Conservation (phyloP, 2,329 filamentous ascomycete species). For the Cercospora citrullina region DNA sequence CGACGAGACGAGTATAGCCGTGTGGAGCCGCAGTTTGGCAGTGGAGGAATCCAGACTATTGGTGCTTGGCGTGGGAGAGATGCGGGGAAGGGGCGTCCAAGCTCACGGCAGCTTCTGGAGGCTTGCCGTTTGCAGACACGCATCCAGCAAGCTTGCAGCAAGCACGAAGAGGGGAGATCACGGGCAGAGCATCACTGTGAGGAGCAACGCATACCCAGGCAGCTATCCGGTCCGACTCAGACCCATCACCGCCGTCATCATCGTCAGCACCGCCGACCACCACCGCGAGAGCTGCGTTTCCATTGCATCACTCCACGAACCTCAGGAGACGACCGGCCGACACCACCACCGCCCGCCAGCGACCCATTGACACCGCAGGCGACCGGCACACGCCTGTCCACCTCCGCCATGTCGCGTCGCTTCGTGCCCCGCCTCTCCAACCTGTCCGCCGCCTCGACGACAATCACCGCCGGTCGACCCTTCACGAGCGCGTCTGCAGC, state of each 20-base stretch:
- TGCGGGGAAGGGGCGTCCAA: neutral
- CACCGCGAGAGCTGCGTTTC: neutral
- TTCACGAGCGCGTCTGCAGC: slow-evolving; percentile 21
- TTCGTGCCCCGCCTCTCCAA: slow-evolving; percentile 25
- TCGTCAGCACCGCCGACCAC: neutral
- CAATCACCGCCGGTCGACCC: slow-evolving; percentile 12
- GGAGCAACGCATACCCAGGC: neutral
- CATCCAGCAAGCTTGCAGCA: neutral
- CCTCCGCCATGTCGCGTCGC: slow-evolving; percentile 28
- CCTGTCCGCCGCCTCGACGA: slow-evolving; percentile 15
- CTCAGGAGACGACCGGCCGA: neutral
- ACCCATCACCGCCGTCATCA: neutral
- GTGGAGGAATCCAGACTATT: neutral
- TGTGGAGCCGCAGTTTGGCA: neutral
- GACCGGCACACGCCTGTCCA: neutral
- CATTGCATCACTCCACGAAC: neutral
- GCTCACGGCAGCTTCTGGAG: neutral
- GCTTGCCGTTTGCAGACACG: neutral
- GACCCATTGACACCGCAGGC: neutral
- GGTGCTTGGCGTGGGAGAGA: neutral
- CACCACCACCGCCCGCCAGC: neutral
- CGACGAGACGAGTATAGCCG: neutral
- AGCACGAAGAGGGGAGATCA: neutral
- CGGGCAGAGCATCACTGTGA: neutral
- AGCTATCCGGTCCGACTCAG: neutral